Base-by-base conservation (phyloP, 2,329 filamentous ascomycete genomes). In the Ophiostoma perfectum region DNA sequence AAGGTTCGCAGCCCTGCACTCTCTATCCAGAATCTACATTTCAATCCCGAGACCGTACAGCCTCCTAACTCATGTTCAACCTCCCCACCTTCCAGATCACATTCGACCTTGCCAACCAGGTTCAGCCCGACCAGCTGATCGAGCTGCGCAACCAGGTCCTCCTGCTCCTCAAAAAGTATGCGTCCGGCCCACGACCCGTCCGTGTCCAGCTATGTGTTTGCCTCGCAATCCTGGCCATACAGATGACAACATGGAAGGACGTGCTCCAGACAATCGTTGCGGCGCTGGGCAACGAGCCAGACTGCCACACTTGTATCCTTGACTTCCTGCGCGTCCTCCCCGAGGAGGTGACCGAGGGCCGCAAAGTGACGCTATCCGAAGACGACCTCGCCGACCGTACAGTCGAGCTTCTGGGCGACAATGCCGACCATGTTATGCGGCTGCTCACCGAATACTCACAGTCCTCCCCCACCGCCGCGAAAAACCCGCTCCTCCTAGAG, bases 341-440 rank as follows among this genome's bases (percentile, higher is more conserved):
- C 68, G 95, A 99, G 84, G 95, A 99, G 85, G 95, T 99, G 77
- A 98, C 92, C 74, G 94, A 99, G 85, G 95, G 95, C 81, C 92
- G 95, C 81, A 99, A 98, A 83, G 97, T 99, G 85, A 97, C 93
- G 85, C 86, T 99, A 81, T 93, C 92, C 1, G 95, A 99, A 90
- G 93, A 98, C 83, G 94, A 98, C 80, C 86, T 99, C 78, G 85
- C 83, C 73, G 83, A 86, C 75, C 90, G 95, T 82, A 97, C 95
- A 73, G 88, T 87, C 78, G 94, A 97, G 79, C 83, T 99, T 75
- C 83, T 99, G 78, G 89, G 91, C 79, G 90, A 97, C 78, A 99
- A 98, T 78, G 91, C 93, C 69, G 83, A 89, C 72, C 89, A 94
- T 79, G 95, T 98, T 72, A 84, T 99, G 76, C 86, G 89, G 75